A percentile compares a stretch with the other conserved stretches of the same genome.
Evolutionary conservation across 164 flowering plant species (phyloP).

Genomic region (Echeveria elegans): DNA sequence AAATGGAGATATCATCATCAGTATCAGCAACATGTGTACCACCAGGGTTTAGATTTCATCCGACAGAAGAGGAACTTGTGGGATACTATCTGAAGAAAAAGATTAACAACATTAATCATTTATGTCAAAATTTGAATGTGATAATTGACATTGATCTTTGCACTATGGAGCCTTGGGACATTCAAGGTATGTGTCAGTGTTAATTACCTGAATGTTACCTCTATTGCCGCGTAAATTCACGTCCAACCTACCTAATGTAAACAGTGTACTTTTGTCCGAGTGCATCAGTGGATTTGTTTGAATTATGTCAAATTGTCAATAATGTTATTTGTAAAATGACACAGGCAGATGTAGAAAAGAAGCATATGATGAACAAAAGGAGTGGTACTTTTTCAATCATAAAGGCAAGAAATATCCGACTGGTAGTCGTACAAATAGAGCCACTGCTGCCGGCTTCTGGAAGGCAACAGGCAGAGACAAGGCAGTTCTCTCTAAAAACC

Average conservation of each 20-base stretch:
- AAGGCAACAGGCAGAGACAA: conserved; percentile 53
- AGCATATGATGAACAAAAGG: conserved; percentile 26
- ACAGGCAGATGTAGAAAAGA: background rate
- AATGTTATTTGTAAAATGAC: too few relatives aligned
- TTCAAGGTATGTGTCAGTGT: conserved; percentile 22
- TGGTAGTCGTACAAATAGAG: conserved; percentile 44
- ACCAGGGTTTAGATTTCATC: conserved; percentile 53
- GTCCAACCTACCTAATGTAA: too few relatives aligned
- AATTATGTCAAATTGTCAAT: too few relatives aligned
- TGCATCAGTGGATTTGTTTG: too few relatives aligned
- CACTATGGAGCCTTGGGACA: conserved; percentile 28
- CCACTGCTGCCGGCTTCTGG: conserved; percentile 48
- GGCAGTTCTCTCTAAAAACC: conserved; percentile 33
- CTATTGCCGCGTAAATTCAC: too few relatives aligned
- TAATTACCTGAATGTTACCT: too few relatives aligned
- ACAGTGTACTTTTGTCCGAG: too few relatives aligned
- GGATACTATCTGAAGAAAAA: conserved; percentile 41
- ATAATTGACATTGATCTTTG: conserved; percentile 28
- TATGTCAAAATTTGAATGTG: conserved; percentile 32
- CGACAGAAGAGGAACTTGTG: conserved; percentile 60
- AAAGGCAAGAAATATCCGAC: conserved; percentile 34
- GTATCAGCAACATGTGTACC: conserved; percentile 1
- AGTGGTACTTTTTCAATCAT: conserved; percentile 52
- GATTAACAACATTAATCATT: conserved; percentile 23
- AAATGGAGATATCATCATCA: background rate